phyloP scores from a whole-genome alignment of 1,284 basidiomycete genomes.

The Xerocomus cyaneibrunnescens region DNA sequence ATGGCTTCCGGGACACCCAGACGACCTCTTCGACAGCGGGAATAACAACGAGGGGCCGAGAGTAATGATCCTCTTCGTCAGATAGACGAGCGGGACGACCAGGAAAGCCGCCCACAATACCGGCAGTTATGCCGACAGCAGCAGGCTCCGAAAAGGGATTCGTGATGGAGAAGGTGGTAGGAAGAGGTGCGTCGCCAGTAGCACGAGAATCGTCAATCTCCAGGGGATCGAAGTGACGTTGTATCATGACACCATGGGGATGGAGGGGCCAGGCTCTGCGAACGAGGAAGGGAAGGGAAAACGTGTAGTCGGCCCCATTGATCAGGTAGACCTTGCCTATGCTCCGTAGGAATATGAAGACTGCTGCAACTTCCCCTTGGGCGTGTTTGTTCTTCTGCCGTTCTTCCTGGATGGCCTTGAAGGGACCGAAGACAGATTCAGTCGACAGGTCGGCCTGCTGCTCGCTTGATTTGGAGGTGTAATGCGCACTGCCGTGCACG shows the following conservation, averaged over 20 bases:
- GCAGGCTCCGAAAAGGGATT: conserved; percentile 76
- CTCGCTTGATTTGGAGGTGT: conserved; percentile 35
- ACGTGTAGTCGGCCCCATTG: conserved; percentile 74
- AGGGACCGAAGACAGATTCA: conserved; percentile 59
- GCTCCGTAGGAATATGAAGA: conserved; percentile 79
- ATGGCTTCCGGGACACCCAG: conserved; percentile 52
- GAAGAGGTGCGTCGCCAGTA: conserved; percentile 62
- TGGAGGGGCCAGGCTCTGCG: conserved; percentile 75
- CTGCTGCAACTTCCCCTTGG: conserved; percentile 48
- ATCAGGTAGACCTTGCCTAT: conserved; percentile 72
- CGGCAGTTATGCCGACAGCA: conserved; percentile 60
- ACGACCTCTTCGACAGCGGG: conserved; percentile 62
- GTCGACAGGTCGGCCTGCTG: conserved; percentile 35
- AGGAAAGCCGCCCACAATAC: conserved; percentile 51
- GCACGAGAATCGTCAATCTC: conserved; percentile 67
- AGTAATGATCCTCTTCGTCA: conserved; percentile 54
- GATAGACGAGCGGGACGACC: conserved; percentile 42
- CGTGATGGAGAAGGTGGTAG: conserved; percentile 75
- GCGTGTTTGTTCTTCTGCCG: conserved; percentile 32
- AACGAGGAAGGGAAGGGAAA: conserved; percentile 82
- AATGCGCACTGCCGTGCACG: conserved; percentile 40
- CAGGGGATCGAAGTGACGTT: conserved; percentile 65
- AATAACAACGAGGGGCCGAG: conserved; percentile 49
- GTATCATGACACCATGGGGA: conserved; percentile 75
- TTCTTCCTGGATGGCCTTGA: conserved; percentile 37